A percentile compares a stretch with the other conserved stretches of the same genome.
Evolutionary conservation across 2,329 filamentous ascomycete species (phyloP).

Genomic region (Talaromyces sp.): DNA sequence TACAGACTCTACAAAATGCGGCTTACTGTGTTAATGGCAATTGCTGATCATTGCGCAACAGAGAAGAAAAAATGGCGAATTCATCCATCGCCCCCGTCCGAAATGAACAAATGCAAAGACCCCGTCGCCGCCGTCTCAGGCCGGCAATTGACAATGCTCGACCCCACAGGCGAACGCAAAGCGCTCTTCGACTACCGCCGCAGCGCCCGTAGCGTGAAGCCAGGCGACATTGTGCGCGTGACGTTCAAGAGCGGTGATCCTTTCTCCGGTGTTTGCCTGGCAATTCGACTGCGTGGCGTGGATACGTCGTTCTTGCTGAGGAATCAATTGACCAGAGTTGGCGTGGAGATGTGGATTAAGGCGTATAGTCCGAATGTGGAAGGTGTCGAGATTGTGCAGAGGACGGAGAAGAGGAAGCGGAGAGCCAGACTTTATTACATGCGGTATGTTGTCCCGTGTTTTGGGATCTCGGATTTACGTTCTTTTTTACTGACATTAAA

Average conservation of each 20-base stretch:
- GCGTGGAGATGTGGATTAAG: constrained; percentile 98
- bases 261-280: constrained; percentile 82
- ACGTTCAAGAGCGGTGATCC: constrained; percentile 81
- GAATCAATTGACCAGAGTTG: constrained; percentile 78
- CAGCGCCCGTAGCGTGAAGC: constrained; percentile 73
- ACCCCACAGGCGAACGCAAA: constrained; percentile 78
- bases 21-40: background rate
- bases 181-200: constrained; percentile 69
- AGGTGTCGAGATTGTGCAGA: constrained; percentile 90
- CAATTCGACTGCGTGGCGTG: constrained; percentile 79
- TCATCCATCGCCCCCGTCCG: constrained; percentile 48
- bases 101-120: constrained; percentile 46
- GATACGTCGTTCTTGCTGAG: constrained; percentile 85
- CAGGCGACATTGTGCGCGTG: constrained; percentile 88
- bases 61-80: constrained; percentile 50
- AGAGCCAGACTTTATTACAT: constrained; percentile 87
- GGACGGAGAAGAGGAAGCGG: constrained; percentile 76
- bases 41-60: constrained; percentile 20
- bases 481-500: no score
- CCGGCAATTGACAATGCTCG: constrained; percentile 68
- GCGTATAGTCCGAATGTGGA: constrained; percentile 85
- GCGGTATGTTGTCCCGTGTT: constrained; percentile 60
- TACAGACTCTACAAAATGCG: background rate
- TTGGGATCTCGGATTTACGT: no score
- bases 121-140: constrained; percentile 65